Base-by-base conservation (phyloP, 1,284 basidiomycete species). In the Inonotus obliquus region DNA sequence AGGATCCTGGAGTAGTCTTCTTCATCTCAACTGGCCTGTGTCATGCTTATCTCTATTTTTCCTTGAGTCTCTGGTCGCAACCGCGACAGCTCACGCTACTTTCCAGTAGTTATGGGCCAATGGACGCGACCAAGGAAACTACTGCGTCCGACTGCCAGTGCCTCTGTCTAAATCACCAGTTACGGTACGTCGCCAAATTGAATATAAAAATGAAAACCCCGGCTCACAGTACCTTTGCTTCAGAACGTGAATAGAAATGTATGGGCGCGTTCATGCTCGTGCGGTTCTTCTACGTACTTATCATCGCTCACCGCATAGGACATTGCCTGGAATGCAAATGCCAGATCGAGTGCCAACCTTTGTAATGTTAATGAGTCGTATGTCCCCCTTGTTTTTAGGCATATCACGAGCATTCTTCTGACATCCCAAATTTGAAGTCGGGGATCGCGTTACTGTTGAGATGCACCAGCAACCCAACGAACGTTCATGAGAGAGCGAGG, bases 401-500 rank as follows among this genome's bases (percentile, higher is more conserved):
- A 6, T n/a, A 52, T n/a, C 48, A 17, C 38, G 19, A 44, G 23
- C 56, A 39, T 4, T 59, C 62, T 19, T 25, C 44, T 14, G 23
- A 35, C 23, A 13, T 58, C 14, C 39, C n/a, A 29, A 4, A n/a
- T n/a, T n/a, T n/a, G n/a, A 55, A 79, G 80, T 79, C 37, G 80
- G 80, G 1, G 78, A 78, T 63, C 67, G 64, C 9, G 73, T 81
- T 47, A 79, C 78, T 10, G 80, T 82, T 45, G 80, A 82, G 70
- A 82, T 81, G 80, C 80, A 82, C 67, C 79, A 80, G 68, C 79
- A 81, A 67, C 77, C 78, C 0, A 71, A 69, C 27, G 76, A 81
- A 60, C 78, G 80, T 48, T 74, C 73, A 7, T 82, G 81, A 64
- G 69, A 73, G 11, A 76, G 74, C 62, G 75, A 81, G 65, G 80